Percentiles rank a stretch among this genome's conserved stretches.
These are phyloP conservation scores for Ceratocystis papillata DNA, from an alignment of 2,329 filamentous ascomycete species.

Conservation along the genomic window DNA sequence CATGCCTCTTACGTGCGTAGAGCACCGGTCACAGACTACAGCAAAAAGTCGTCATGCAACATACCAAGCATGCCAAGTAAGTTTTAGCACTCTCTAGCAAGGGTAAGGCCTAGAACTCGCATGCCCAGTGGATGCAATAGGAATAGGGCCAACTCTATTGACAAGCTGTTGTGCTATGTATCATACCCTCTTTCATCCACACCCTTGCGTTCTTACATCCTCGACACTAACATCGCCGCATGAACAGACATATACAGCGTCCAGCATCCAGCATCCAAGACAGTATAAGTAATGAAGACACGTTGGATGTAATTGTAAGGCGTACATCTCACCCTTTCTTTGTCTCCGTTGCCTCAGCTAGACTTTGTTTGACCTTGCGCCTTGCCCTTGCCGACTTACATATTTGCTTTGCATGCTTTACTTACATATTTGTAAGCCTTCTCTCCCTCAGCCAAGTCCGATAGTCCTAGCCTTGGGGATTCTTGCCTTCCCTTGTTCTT, in stretches of 20 bases:
- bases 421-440: neutral
- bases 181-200: too few species aligned
- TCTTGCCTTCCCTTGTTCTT: neutral
- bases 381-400: neutral
- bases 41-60: neutral
- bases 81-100: neutral
- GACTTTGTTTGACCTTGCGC: neutral
- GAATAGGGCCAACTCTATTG: neutral
- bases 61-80: neutral
- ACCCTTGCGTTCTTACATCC: too few species aligned
- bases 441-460: neutral
- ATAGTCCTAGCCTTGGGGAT: neutral
- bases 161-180: neutral
- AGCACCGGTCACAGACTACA: neutral
- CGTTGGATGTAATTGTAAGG: too few species aligned
- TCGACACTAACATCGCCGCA: too few species aligned
- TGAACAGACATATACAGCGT: too few species aligned
- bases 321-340: too few species aligned
- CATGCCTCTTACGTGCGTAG: neutral
- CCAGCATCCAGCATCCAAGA: too few species aligned
- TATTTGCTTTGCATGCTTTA: neutral
- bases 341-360: too few species aligned
- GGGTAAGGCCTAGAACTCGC: too few species aligned
- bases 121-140: neutral
- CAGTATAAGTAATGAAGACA: too few species aligned